Base-by-base conservation (phyloP, 1,284 basidiomycete genomes). In the Clitocybe nebularis region DNA sequence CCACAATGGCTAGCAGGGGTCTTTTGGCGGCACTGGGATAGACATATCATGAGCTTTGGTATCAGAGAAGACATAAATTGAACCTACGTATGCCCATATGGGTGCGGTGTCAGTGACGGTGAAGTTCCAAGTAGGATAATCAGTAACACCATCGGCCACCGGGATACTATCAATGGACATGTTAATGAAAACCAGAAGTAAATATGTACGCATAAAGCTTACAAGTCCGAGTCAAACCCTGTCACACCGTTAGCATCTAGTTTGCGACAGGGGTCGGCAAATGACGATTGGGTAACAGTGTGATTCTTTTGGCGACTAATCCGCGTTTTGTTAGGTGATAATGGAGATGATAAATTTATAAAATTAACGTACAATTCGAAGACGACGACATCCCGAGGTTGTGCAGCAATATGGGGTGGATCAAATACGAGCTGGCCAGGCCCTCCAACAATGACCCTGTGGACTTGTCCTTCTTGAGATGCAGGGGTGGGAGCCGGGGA, bases 231-330 rank as follows among this genome's bases (percentile, higher is more conserved):
- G 61, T 81, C 75, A 51, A 82, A 74, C 16, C 72, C 66, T 36
- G 59, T 60, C 39, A 58, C 63, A 25, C 66, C 68, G 29, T 66
- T 66, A 11, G 56, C 56, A 41, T 64, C 63, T 44, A 74, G 56
- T 43, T 65, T 66, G 40, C 64, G 58, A 62, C 81, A 84, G 28
- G 81, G 81, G 39, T 69, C 69, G 33, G 66, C 72, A 56, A 84
- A 84, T 9, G 74, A 69, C 8, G 79, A 79, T 57, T 82, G 79
- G n/a, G 80, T 81, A 29, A 76, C 75, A n/a, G 78, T 78, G 62
- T 83, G 79, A 60, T 81, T 81, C 67, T 79, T 81, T 55, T 69
- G 63, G 47, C 70, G 70, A 70, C 75, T 77, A 48, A 38, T 44
- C 29, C 11, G 20, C 34, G 36, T 33, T 29, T 21, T 24, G 43